Evolutionary conservation across 257 asterid genomes (phyloP).

Genomic region (Plantago ovata): DNA sequence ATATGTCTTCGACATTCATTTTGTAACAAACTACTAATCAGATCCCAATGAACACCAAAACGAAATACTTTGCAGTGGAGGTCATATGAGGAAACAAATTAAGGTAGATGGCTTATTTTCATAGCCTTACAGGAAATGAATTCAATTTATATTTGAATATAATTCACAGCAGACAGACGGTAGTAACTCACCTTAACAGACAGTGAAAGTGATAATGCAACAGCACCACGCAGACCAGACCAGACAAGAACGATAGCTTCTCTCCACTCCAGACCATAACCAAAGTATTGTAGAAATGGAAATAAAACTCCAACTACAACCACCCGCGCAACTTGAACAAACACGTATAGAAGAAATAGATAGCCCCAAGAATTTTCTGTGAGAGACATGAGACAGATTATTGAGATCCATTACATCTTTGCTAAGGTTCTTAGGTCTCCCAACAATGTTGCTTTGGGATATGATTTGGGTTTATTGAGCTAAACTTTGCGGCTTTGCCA

Average conservation of each 20-base stretch:
- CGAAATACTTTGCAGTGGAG: conserved; percentile 7
- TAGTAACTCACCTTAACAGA: conserved; percentile 67
- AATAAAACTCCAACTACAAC: conserved; percentile 69
- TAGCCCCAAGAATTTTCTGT: conserved; percentile 91
- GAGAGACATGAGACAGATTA: conserved; percentile 16
- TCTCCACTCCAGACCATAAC: conserved; percentile 92
- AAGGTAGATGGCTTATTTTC: background rate
- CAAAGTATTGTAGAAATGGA: conserved; percentile 77
- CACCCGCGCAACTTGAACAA: conserved; percentile 72
- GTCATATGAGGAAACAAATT: conserved; percentile 10
- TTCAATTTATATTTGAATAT: background rate
- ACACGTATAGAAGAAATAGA: conserved; percentile 67
- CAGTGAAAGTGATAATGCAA: conserved; percentile 77
- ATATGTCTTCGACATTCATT: background rate
- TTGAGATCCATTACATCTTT: no score
- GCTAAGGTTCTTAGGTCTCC: no score
- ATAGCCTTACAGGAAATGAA: conserved; percentile 1
- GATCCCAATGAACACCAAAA: background rate
- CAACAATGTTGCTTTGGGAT: no score
- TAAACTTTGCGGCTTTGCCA: no score
- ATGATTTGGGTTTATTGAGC: no score
- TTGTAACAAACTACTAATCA: background rate
- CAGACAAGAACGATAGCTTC: conserved; percentile 86
- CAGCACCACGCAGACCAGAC: conserved; percentile 98
- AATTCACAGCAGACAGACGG: background rate